Conservation (phyloP, 176 grass and related monocot genomes). For the Themeda triandra region DNA sequence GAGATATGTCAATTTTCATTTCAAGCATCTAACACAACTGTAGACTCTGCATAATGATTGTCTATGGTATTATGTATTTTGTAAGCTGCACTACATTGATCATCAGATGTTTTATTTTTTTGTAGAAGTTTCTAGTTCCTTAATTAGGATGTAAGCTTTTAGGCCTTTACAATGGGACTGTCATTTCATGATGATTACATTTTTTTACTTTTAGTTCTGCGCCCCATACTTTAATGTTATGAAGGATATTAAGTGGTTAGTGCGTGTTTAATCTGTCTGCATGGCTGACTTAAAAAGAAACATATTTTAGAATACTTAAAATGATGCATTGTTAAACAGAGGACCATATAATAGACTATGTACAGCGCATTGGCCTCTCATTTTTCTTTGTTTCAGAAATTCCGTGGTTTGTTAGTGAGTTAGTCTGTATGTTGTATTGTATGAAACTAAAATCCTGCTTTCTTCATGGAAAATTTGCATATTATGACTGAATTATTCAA, state of each 20-base stretch:
- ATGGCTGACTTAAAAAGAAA: not conserved
- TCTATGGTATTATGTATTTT: not conserved
- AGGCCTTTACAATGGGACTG: not conserved
- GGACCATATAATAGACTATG: not conserved
- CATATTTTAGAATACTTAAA: not conserved
- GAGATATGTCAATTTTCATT: not conserved
- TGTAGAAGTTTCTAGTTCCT: not conserved
- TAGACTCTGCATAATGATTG: not conserved
- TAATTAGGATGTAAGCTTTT: not conserved
- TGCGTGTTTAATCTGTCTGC: not conserved
- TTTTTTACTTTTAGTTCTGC: not conserved
- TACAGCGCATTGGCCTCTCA: not conserved
- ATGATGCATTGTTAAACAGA: not conserved
- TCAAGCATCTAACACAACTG: not conserved
- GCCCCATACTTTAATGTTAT: not conserved
- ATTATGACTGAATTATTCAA: slow-evolving; percentile 18
- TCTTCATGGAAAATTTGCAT: not conserved
- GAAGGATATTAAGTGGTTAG: not conserved
- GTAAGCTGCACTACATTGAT: not conserved
- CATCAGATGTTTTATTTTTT: not conserved
- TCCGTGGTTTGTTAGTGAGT: not conserved
- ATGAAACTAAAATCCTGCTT: not conserved
- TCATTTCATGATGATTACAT: not conserved
- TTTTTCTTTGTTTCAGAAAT: slow-evolving; percentile 16
- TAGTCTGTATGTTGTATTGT: not conserved